Base-by-base conservation (phyloP, 2,329 filamentous ascomycete genomes). In the Fusarium incarnatum region DNA sequence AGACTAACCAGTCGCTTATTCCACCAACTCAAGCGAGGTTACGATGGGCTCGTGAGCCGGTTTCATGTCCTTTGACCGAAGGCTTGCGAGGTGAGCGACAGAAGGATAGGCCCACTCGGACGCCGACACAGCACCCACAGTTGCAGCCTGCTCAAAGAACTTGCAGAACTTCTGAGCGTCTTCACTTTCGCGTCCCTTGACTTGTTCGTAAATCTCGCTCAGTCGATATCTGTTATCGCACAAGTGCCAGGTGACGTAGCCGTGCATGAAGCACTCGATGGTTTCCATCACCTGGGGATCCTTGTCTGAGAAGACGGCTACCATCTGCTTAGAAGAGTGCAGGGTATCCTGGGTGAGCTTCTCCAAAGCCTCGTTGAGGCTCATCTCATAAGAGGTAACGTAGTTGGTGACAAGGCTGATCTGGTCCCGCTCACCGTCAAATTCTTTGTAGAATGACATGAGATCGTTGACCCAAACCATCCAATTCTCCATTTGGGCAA, bases 401-500 rank as follows among this genome's bases (percentile, higher is more conserved):
- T 42, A 53, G n/a, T 53, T 53, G 22, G 40, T 53, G 18, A 53
- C 34, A 16, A 53, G 49, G 20, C 49, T 53, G 23, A 53, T 53
- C 7, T 53, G 49, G 7, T 53, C 49, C 8, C 49, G 23, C n/a
- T 53, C 49, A 22, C 40, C 49, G 23, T 53, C 49, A 8, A 53
- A 53, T 22, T 53, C 49, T 23, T 53, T 53, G 49, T 53, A 53
- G 49, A 53, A 53, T 7, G 49, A 53, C 49, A 53, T 53, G 23
- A 53, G 49, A 28, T 53, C 49, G 3, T 53, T 53, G 13, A 53
- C 49, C 49, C 49, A 53, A 3, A 53, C 49, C 49, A 53, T 53
- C 49, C 49, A 53, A 34, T 53, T 53, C 49, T 53, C 49, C 49
- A 53, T 53, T 15, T 53, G 49, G 2, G 49, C 49, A 42, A 56